These are phyloP conservation scores for Psilocybe sp. DNA, from an alignment of 768 basidiomycete genomes.

Conservation along the genomic window DNA sequence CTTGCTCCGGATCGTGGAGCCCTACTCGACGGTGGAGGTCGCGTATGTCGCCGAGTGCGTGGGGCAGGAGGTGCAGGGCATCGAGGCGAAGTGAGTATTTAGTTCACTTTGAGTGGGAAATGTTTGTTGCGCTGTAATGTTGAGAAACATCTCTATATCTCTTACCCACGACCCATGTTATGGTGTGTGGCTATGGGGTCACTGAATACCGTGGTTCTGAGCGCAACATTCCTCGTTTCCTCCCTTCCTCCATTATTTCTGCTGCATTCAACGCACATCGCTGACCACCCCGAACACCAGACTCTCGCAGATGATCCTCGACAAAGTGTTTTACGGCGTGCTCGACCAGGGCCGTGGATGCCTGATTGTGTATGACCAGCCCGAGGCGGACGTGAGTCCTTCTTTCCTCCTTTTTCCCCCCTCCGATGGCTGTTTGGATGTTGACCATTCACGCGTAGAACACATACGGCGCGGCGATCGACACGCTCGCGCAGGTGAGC, in stretches of 20 bases:
- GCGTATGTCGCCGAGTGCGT: constrained; percentile 85
- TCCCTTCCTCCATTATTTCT: not conserved
- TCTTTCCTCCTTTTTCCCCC: not conserved
- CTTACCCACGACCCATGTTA: not conserved
- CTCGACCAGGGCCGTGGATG: constrained; percentile 96
- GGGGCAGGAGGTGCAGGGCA: constrained; percentile 82
- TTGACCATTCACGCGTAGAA: constrained; percentile 43
- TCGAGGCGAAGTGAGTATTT: constrained; percentile 81
- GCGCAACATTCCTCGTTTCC: not conserved
- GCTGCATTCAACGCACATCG: not conserved
- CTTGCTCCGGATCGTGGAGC: constrained; percentile 91
- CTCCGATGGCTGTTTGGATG: not conserved
- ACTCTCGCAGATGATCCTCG: constrained; percentile 96
- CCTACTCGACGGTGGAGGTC: constrained; percentile 90
- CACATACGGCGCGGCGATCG: constrained; percentile 53
- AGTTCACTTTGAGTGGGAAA: constrained; percentile 3
- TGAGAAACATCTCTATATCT: too few species aligned
- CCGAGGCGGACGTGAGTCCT: constrained; percentile 74
- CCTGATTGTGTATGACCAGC: constrained; percentile 85
- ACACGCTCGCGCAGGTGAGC: too few species aligned
- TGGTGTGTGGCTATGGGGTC: too few species aligned
- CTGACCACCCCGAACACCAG: constrained; percentile 35
- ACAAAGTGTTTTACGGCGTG: constrained; percentile 91
- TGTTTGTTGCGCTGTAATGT: too few species aligned
- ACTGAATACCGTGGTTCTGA: too few species aligned